Percentiles rank a stretch among this genome's conserved stretches.
These are phyloP conservation scores for Tricholoma matsutake DNA, from an alignment of 768 basidiomycete genomes.

Conservation along the genomic window DNA sequence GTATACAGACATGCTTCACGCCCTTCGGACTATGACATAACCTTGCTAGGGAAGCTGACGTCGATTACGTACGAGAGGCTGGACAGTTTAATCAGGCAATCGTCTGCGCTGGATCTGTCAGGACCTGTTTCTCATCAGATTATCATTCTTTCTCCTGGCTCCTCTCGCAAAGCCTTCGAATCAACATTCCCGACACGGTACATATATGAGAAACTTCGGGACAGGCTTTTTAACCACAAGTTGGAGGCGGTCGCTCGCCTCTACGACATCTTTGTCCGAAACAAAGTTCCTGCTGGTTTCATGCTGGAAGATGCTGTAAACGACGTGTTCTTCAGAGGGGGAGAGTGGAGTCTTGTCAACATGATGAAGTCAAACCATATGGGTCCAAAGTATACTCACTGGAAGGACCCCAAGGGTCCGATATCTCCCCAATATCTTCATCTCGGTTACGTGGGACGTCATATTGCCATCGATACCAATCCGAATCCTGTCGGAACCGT, in stretches of 20 bases:
- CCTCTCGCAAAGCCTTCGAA: constrained; percentile 7
- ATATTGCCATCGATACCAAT: constrained; percentile 11
- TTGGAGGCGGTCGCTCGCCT: constrained; percentile 10
- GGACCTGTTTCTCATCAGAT: constrained; percentile 8
- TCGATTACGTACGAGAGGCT: background rate
- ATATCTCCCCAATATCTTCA: background rate
- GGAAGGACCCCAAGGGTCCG: background rate
- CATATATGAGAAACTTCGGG: constrained; percentile 11
- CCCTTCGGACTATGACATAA: constrained; percentile 1
- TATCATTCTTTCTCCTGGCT: constrained; percentile 10
- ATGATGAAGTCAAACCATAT: constrained; percentile 9
- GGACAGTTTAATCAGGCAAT: constrained; percentile 3
- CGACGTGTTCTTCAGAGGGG: constrained; percentile 13
- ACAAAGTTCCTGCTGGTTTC: constrained; percentile 11
- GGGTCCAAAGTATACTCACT: constrained; percentile 11
- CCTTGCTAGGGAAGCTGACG: background rate
- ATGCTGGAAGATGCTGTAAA: constrained; percentile 16
- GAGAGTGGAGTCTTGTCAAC: constrained; percentile 11
- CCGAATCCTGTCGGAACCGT: constrained; percentile 5
- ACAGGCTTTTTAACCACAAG: constrained; percentile 8
- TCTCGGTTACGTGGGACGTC: constrained; percentile 4
- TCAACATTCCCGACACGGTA: constrained; percentile 11
- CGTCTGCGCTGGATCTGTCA: constrained; percentile 5
- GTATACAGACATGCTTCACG: background rate
- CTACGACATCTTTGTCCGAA: constrained; percentile 13